phyloP scores from a whole-genome alignment of 306 rosid species.

The Cucurbita moschata region DNA sequence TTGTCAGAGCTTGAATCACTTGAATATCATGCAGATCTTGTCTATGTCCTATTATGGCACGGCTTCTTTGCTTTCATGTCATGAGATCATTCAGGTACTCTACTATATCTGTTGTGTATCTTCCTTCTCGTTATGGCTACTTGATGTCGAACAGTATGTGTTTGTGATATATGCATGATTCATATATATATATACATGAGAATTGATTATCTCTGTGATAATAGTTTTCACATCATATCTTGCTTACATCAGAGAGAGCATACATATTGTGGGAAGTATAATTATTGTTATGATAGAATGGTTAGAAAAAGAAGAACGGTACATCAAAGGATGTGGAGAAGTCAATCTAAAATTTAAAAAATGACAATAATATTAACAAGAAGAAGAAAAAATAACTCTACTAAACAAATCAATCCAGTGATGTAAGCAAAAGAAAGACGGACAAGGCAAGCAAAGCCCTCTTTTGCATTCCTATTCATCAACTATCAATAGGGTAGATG shows the following conservation, averaged over 20 bases:
- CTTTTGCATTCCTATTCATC: neutral
- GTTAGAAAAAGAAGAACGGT: slow-evolving; percentile 1
- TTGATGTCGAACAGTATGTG: neutral
- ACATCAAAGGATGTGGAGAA: neutral
- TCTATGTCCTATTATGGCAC: slow-evolving; percentile 2
- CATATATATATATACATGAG: neutral
- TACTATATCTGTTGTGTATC: neutral
- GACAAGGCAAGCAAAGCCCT: slow-evolving; percentile 6
- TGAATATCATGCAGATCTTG: slow-evolving; percentile 7
- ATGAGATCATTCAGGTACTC: slow-evolving; percentile 1
- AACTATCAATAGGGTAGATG: neutral
- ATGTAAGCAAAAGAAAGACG: neutral
- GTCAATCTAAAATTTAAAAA: neutral
- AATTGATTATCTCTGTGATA: neutral
- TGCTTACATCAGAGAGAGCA: slow-evolving; percentile 9
- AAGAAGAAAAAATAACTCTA: neutral
- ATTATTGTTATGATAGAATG: slow-evolving; percentile 2
- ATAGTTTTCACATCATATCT: slow-evolving; percentile 1
- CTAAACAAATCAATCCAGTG: slow-evolving; percentile 6
- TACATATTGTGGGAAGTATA: slow-evolving; percentile 2
- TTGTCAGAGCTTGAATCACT: slow-evolving; percentile 4
- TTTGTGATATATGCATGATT: neutral
- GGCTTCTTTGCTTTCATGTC: neutral
- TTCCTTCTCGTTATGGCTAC: neutral
- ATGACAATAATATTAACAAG: too few relatives aligned